Conservation (phyloP, 1,284 basidiomycete species). For the Ganoderma lingzhi region DNA sequence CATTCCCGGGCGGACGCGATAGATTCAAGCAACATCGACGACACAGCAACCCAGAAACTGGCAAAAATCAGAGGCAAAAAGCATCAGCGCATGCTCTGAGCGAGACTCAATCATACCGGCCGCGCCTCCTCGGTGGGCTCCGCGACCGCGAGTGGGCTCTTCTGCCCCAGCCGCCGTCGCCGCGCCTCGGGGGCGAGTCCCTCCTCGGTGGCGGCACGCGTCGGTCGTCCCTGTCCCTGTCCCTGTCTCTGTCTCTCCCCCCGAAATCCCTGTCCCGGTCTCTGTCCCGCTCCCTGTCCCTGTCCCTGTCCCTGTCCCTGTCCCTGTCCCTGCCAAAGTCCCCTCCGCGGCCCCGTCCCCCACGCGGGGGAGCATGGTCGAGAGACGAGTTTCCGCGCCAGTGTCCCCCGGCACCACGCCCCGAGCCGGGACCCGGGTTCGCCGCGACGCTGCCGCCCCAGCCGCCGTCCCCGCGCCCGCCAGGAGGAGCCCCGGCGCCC, state of each 20-base stretch:
- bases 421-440: conserved; percentile 39
- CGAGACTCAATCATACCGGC: conserved; percentile 37
- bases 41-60: conserved; percentile 3
- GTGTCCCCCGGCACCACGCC: conserved; percentile 62
- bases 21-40: conserved; percentile 4
- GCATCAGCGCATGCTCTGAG: conserved; percentile 10
- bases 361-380: conserved; percentile 47
- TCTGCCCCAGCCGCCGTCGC: conserved; percentile 48
- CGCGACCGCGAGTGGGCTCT: conserved; percentile 49
- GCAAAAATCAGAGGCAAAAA: conserved; percentile 7
- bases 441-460: conserved; percentile 51
- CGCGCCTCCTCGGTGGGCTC: conserved; percentile 41
- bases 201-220: conserved; percentile 44
- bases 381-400: conserved; percentile 71
- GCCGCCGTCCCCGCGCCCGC: conserved; percentile 52
- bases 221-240: conserved; percentile 39
- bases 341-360: conserved; percentile 53
- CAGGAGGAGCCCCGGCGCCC: conserved; percentile 28
- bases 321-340: conserved; percentile 39
- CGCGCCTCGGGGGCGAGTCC: conserved; percentile 51
- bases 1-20: background rate
- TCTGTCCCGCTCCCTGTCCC: conserved; percentile 10
- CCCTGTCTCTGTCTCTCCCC: conserved; percentile 36
- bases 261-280: conserved; percentile 32
- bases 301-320: conserved; percentile 22